Base-by-base conservation (phyloP, 2,329 filamentous ascomycete genomes). In the Cercospora berteroae region DNA sequence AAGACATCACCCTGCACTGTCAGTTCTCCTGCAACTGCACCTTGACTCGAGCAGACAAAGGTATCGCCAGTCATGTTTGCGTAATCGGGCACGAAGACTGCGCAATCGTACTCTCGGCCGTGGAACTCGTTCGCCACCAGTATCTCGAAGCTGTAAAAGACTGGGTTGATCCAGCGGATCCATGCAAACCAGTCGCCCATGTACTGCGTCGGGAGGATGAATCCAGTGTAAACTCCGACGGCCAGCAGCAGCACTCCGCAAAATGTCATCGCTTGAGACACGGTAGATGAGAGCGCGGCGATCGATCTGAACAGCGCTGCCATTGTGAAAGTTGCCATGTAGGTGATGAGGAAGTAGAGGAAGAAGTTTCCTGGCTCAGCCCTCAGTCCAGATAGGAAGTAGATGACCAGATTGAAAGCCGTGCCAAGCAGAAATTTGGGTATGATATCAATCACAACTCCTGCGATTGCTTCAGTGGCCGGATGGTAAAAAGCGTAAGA, bases 141-240 rank as follows among this genome's bases (percentile, higher is more conserved):
- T 0, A 83, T 83, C 74, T 91, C 89, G 62, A 88, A 91, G 3
- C 85, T 84, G 74, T 90, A 92, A 18, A 83, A 83, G 2, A 91
- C 78, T 0, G 89, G 89, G 65, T 91, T 89, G 63, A 76, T 71
- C 66, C 70, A 74, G 16, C 73, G 70, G 48, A 74, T 73, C 73
- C 73, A 74, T 52, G 70, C 85, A 42, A 90, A 86, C 89, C 89
- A 91, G 44, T 82, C 79, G 68, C 85, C 76, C 82, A 78, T 78
- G 65, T 74, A 75, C 39, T 59, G 55, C 16, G 70, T 67, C 42
- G 72, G 74, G 29, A 74, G 65, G 29, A 72, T 69, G 63, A 74
- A 71, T 87, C 86, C 18, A 0, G 89, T 89, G 72, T 88, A 91
- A 18, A 92, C 87, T 56, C 90, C 82, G 7, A 90, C 83, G 0